Percentiles rank a stretch among this genome's conserved stretches.
phyloP scores from a whole-genome alignment of 1,284 basidiomycete species.

The Mycosarcoma maydis region DNA sequence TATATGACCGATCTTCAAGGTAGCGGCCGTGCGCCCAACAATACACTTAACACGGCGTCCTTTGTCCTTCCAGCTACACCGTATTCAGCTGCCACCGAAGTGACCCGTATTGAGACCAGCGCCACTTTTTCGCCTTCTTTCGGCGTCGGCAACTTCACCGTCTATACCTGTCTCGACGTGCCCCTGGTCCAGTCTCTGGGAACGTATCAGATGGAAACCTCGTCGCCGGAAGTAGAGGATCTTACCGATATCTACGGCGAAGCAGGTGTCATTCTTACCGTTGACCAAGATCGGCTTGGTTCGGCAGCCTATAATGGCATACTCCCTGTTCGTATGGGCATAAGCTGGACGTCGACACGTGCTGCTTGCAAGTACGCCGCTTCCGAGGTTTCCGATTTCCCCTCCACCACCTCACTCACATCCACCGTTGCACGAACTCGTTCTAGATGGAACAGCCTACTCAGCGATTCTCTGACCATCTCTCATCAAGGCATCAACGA shows the following conservation, averaged over 20 bases:
- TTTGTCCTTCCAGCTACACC: not conserved
- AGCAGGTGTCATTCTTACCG: conserved; percentile 11
- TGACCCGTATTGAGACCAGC: conserved; percentile 20
- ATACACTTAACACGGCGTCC: conserved; percentile 12
- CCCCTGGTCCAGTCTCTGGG: conserved; percentile 13
- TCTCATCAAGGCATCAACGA: conserved; percentile 14
- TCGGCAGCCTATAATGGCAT: conserved; percentile 2
- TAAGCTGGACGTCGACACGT: conserved; percentile 32
- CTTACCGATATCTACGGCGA: conserved; percentile 11
- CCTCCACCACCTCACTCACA: conserved; percentile 6
- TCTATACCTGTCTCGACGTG: conserved; percentile 34
- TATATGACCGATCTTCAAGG: conserved; percentile 31
- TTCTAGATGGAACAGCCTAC: conserved; percentile 24
- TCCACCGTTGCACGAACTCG: conserved; percentile 5
- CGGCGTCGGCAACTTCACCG: conserved; percentile 25
- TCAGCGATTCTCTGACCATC: conserved; percentile 14
- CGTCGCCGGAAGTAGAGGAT: not conserved
- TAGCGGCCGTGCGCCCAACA: conserved; percentile 10
- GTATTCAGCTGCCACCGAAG: not conserved
- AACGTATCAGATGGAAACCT: not conserved
- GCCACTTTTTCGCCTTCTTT: conserved; percentile 30
- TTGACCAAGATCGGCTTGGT: conserved; percentile 12
- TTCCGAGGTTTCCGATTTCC: conserved; percentile 25
- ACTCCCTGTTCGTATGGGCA: conserved; percentile 26
- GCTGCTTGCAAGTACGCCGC: conserved; percentile 34